Conservation (phyloP, 1,284 basidiomycete species). For the Psilocybe mexicana region DNA sequence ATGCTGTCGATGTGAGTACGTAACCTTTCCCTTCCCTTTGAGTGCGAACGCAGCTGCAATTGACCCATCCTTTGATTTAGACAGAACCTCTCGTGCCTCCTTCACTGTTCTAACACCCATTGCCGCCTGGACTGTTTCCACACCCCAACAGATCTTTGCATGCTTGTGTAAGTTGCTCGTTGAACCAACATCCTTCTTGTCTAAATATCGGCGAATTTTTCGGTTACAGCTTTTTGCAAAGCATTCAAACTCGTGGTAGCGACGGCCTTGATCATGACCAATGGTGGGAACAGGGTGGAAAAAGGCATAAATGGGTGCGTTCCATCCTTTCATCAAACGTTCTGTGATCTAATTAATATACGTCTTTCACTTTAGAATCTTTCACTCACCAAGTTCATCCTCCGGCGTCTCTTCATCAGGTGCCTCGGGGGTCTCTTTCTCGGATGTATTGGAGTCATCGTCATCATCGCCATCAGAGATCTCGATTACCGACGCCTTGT, state of each 20-base stretch:
- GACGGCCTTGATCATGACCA: background rate
- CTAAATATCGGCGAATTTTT: conserved; percentile 19
- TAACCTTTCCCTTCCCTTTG: conserved; percentile 16
- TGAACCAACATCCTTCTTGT: conserved; percentile 22
- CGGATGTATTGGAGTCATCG: background rate
- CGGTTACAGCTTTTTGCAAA: conserved; percentile 10
- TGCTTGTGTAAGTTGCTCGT: conserved; percentile 29
- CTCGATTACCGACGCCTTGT: background rate
- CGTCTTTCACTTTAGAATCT: background rate
- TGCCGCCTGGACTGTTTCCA: conserved; percentile 10
- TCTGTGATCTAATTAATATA: background rate
- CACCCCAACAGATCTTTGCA: conserved; percentile 29
- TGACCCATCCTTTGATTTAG: conserved; percentile 12
- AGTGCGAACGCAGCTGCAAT: conserved; percentile 18
- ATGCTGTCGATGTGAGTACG: conserved; percentile 21
- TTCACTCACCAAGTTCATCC: conserved; percentile 5
- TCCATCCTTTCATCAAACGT: conserved; percentile 11
- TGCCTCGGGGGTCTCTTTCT: background rate
- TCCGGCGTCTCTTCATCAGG: conserved; percentile 7
- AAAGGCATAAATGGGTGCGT: conserved; percentile 14
- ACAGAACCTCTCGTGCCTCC: background rate
- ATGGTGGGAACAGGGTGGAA: conserved; percentile 13
- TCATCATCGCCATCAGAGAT: background rate
- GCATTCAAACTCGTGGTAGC: conserved; percentile 35
- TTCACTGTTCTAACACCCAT: background rate